phyloP scores from a whole-genome alignment of 2,329 filamentous ascomycete genomes.

The Lasiodiplodia citricola region DNA sequence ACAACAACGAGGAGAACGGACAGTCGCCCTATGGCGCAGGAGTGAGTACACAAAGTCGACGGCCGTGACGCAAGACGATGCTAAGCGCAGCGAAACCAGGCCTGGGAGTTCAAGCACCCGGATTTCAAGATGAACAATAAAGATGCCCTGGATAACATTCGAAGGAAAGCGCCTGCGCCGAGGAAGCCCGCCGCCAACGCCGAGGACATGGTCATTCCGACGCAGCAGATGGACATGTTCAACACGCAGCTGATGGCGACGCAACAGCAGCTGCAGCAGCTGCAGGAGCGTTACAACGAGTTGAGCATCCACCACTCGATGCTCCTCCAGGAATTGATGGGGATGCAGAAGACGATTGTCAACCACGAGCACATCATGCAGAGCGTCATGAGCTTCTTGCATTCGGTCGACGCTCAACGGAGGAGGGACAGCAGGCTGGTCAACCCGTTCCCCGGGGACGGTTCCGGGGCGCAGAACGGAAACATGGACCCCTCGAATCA shows the following conservation, averaged over 20 bases:
- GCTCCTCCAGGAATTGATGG: conserved; percentile 67
- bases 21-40: conserved; percentile 81
- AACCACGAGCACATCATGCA: conserved; percentile 75
- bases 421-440: conserved; percentile 64
- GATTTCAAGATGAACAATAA: conserved; percentile 96
- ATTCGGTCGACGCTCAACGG: conserved; percentile 68
- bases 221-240: conserved; percentile 86
- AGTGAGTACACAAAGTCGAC: conserved; percentile 55
- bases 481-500: conserved; percentile 50
- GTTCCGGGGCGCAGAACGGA: conserved; percentile 48
- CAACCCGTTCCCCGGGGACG: conserved; percentile 45
- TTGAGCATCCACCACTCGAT: conserved; percentile 70
- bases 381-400: conserved; percentile 71
- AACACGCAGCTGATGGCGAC: conserved; percentile 88
- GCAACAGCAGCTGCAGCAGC: conserved; percentile 86
- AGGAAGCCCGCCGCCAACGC: conserved; percentile 66
- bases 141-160: conserved; percentile 94
- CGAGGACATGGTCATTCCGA: conserved; percentile 77
- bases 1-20: conserved; percentile 84
- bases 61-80: neutral
- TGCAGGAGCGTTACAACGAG: conserved; percentile 85
- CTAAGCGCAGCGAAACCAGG: conserved; percentile 53
- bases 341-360: conserved; percentile 72
- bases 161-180: conserved; percentile 90
- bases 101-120: conserved; percentile 97